phyloP scores from a whole-genome alignment of 805 yeast species.

The Myxozyma udenii region DNA sequence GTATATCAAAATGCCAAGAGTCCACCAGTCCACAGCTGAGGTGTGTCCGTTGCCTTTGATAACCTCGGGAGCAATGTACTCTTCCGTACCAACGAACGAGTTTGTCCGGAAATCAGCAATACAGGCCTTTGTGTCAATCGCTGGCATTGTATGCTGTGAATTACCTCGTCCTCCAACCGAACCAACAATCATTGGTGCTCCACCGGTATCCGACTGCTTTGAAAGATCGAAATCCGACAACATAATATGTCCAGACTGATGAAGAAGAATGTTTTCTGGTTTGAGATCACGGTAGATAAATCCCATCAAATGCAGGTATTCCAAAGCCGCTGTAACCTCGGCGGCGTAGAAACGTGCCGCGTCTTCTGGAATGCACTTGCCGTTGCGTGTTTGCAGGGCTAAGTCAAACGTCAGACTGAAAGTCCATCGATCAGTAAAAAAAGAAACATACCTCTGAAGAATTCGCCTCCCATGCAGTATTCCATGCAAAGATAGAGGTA shows the following conservation, averaged over 20 bases:
- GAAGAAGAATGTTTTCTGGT: conserved; percentile 91
- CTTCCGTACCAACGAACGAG: conserved; percentile 98
- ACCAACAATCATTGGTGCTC: conserved; percentile 66
- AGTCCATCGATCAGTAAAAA: background rate
- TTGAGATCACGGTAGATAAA: conserved; percentile 93
- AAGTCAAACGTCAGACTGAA: background rate
- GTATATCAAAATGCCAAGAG: conserved; percentile 84
- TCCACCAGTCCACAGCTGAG: conserved; percentile 99
- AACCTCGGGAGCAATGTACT: conserved; percentile 97
- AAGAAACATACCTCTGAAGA: conserved; percentile 54
- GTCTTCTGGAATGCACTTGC: conserved; percentile 77
- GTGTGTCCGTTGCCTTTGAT: conserved; percentile 97
- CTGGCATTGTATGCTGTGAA: conserved; percentile 49
- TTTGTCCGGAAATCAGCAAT: conserved; percentile 95
- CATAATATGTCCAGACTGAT: conserved; percentile 98
- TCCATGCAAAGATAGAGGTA: conserved; percentile 93
- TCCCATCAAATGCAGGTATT: conserved; percentile 93
- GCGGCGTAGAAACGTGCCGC: conserved; percentile 95
- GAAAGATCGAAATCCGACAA: conserved; percentile 92
- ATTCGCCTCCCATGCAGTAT: conserved; percentile 99
- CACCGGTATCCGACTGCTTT: conserved; percentile 75
- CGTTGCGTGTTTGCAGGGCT: conserved; percentile 85
- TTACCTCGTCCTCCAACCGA: conserved; percentile 34
- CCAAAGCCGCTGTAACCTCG: conserved; percentile 95
- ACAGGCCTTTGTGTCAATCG: conserved; percentile 89